Percentiles rank a stretch among this genome's conserved stretches.
Evolutionary conservation across 306 rosid species (phyloP).

Genomic region (Vigna nakashimae): DNA sequence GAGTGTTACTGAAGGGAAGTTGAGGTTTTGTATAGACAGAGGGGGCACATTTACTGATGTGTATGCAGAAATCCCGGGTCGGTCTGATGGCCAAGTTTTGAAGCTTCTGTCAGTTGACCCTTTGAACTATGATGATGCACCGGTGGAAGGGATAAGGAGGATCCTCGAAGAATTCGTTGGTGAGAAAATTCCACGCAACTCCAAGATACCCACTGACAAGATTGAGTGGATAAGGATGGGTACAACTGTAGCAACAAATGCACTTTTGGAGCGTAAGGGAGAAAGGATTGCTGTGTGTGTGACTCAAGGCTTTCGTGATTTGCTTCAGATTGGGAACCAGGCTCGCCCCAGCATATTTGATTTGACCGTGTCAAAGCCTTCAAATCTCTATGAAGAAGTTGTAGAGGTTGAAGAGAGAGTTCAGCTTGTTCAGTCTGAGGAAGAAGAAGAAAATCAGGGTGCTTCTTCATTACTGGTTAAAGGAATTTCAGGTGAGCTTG

Average conservation of each 20-base stretch:
- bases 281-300: conserved; percentile 94
- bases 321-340: conserved; percentile 94
- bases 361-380: conserved; percentile 81
- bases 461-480: conserved; percentile 53
- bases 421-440: conserved; percentile 65
- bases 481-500: conserved; percentile 90
- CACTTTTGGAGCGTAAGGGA: conserved; percentile 89
- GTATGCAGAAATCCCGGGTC: conserved; percentile 86
- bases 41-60: conserved; percentile 97
- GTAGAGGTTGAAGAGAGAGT: conserved; percentile 89
- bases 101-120: conserved; percentile 94
- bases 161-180: conserved; percentile 72
- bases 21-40: conserved; percentile 91
- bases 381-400: conserved; percentile 87
- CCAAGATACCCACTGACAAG: conserved; percentile 79
- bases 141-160: conserved; percentile 88
- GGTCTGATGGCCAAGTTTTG: conserved; percentile 70
- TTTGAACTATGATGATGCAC: conserved; percentile 90
- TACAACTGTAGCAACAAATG: conserved; percentile 95
- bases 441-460: conserved; percentile 44
- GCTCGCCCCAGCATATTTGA: conserved; percentile 94
- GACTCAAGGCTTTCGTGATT: conserved; percentile 83
- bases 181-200: conserved; percentile 61
- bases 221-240: conserved; percentile 99
- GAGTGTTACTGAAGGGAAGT: conserved; percentile 54